A percentile compares a stretch with the other conserved stretches of the same genome.
Conservation (phyloP, 495 filamentous ascomycete species). For the Thermothielavioides terrestris region DNA sequence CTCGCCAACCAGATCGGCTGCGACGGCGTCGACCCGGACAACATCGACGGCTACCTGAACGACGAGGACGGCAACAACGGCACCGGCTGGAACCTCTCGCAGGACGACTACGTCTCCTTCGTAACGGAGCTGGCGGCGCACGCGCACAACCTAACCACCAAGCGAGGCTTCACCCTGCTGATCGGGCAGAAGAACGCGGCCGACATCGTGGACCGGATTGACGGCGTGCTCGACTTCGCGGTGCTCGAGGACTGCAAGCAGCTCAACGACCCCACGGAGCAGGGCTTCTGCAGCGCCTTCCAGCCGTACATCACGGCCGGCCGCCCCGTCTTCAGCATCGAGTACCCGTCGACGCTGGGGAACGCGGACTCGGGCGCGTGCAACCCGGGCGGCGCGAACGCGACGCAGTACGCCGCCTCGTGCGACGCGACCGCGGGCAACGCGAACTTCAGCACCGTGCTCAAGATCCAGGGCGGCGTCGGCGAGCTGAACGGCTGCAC, state of each 20-base stretch:
- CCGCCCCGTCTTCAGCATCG: slow-evolving; percentile 67
- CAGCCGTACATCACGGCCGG: slow-evolving; percentile 44
- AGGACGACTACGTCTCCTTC: slow-evolving; percentile 46
- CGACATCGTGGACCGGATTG: slow-evolving; percentile 44
- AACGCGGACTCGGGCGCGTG: slow-evolving; percentile 8
- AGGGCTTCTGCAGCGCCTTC: slow-evolving; percentile 42
- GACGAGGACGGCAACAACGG: slow-evolving; percentile 23
- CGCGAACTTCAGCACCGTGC: slow-evolving; percentile 48
- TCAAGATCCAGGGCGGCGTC: slow-evolving; percentile 40
- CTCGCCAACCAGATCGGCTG: slow-evolving; percentile 51
- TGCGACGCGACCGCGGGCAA: slow-evolving; percentile 1
- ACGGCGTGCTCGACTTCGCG: slow-evolving; percentile 51
- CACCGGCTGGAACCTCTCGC: slow-evolving; percentile 47
- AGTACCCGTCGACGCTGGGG: slow-evolving; percentile 43
- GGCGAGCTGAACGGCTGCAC: slow-evolving; percentile 56
- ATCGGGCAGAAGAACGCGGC: slow-evolving; percentile 60
- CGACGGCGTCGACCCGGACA: slow-evolving; percentile 64
- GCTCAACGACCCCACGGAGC: slow-evolving; percentile 34
- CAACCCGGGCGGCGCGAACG: slow-evolving; percentile 26
- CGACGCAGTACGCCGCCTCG: slow-evolving; percentile 17
- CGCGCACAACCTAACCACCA: slow-evolving; percentile 39
- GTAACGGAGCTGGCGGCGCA: slow-evolving; percentile 48
- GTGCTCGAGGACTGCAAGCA: slow-evolving; percentile 66
- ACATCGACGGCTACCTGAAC: slow-evolving; percentile 54
- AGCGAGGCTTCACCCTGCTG: slow-evolving; percentile 35